These are phyloP conservation scores for Ogataea saltuana DNA, from an alignment of 805 yeast species.

Conservation along the genomic window DNA sequence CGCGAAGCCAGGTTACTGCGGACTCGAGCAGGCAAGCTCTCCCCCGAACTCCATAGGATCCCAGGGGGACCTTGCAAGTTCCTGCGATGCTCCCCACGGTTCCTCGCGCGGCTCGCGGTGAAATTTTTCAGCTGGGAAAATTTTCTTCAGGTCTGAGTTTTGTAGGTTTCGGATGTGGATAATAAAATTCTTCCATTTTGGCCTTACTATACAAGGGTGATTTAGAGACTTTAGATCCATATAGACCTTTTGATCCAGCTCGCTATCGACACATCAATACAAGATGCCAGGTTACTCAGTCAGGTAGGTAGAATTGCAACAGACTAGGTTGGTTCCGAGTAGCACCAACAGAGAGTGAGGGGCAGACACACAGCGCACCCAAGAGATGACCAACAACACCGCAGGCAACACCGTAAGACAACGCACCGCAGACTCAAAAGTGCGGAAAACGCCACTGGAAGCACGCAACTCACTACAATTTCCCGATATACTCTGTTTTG, in stretches of 20 bases:
- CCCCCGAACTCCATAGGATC: not conserved
- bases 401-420: too few species aligned
- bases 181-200: conserved; percentile 10
- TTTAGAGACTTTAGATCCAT: conserved; percentile 6
- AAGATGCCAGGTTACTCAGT: conserved; percentile 98
- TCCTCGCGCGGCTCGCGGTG: not conserved
- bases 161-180: conserved; percentile 4
- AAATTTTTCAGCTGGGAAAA: conserved; percentile 12
- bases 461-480: too few species aligned
- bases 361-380: not conserved
- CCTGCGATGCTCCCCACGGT: not conserved
- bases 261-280: conserved; percentile 33
- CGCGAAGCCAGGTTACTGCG: too few species aligned
- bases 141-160: conserved; percentile 10
- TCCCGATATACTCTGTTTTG: too few species aligned
- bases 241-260: conserved; percentile 16
- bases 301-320: conserved; percentile 63
- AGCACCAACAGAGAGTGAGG: not conserved
- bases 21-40: too few species aligned
- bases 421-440: too few species aligned
- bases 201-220: conserved; percentile 5
- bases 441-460: too few species aligned
- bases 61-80: not conserved
- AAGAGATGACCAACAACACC: too few species aligned
- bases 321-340: too few species aligned